Percentiles rank a stretch among this genome's conserved stretches.
These are phyloP conservation scores for Cercospora brassicicola DNA, from an alignment of 2,329 filamentous ascomycete species.

Conservation along the genomic window DNA sequence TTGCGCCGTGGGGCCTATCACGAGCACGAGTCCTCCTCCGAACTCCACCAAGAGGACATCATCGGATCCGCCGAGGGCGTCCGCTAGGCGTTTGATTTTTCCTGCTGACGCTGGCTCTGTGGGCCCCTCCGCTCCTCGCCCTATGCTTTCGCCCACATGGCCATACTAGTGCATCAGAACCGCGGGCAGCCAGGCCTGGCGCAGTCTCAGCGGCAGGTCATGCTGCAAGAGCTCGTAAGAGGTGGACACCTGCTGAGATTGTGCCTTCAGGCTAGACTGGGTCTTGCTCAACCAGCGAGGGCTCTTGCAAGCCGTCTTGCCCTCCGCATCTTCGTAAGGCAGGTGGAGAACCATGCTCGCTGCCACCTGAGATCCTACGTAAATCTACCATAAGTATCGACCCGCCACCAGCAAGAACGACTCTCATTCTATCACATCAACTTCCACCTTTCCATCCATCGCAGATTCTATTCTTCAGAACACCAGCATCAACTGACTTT, in stretches of 20 bases:
- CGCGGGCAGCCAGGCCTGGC: conserved; percentile 12
- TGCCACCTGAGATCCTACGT: conserved; percentile 6
- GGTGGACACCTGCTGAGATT: conserved; percentile 14
- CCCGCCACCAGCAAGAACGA: background rate
- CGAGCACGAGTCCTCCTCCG: background rate
- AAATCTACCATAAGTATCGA: background rate
- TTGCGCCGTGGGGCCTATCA: conserved; percentile 11
- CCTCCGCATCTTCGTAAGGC: conserved; percentile 7
- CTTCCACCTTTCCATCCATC: background rate
- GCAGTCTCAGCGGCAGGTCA: conserved; percentile 15
- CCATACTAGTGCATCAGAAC: conserved; percentile 5
- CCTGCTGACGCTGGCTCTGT: conserved; percentile 9
- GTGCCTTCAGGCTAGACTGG: conserved; percentile 14
- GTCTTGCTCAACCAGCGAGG: conserved; percentile 7
- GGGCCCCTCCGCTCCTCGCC: conserved; percentile 24
- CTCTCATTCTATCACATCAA: background rate
- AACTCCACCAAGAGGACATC: conserved; percentile 15
- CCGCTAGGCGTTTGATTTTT: conserved; percentile 17
- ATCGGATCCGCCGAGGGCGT: conserved; percentile 11
- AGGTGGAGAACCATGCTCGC: conserved; percentile 11
- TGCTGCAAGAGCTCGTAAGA: conserved; percentile 17
- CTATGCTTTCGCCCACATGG: conserved; percentile 25
- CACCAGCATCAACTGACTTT: background rate
- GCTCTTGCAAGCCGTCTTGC: conserved; percentile 8
- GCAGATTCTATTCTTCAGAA: background rate